Base-by-base conservation (phyloP, 371 early-diverging fungal genomes). In the Mucor irregularis region DNA sequence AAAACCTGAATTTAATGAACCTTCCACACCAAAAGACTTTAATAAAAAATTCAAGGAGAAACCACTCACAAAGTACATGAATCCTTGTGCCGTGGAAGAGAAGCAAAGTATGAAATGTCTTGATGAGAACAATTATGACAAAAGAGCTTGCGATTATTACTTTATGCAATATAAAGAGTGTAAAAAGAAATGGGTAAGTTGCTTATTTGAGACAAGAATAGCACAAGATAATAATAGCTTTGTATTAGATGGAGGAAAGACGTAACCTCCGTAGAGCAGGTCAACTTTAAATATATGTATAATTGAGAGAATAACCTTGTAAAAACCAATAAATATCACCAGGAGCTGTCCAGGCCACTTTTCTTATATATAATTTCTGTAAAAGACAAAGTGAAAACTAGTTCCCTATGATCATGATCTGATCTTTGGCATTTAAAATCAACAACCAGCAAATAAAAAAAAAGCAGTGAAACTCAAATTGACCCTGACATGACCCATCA, bases 81-180 rank as follows among this genome's bases (percentile, higher is more conserved):
- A 87, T 48, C 85, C 86, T 13, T 87, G 88, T 69, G 75, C 72
- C 0, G 40, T 69, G 24, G 83, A 85, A 64, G 82, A 78, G 48
- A 84, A 83, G 49, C 73, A 78, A 31, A 81, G 84, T 45, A 76
- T 83, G 80, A 77, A 81, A 47, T 87, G 88, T 56, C 70, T 87
- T 38, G 81, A 82, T 37, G 69, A 75, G 28, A 84, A 87, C 51
- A 79, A 81, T 28, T 83, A 81, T 35, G 81, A 85, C 56, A 85
- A 83, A 56, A 46, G 56, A 16, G 67, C 76, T 17, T 87, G 88
- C 66, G 76, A 80, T 35, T 74, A 73, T 30, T 84, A 67, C 56
- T 85, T 85, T 53, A 68, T 81, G 57, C 80, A 82, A 35, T 87
- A 85, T 49, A 63, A 72, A 31, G 87, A 87, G 59, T 87, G 87